Base-by-base conservation (phyloP, 208 protist genomes). In the Strigomonas galati region DNA sequence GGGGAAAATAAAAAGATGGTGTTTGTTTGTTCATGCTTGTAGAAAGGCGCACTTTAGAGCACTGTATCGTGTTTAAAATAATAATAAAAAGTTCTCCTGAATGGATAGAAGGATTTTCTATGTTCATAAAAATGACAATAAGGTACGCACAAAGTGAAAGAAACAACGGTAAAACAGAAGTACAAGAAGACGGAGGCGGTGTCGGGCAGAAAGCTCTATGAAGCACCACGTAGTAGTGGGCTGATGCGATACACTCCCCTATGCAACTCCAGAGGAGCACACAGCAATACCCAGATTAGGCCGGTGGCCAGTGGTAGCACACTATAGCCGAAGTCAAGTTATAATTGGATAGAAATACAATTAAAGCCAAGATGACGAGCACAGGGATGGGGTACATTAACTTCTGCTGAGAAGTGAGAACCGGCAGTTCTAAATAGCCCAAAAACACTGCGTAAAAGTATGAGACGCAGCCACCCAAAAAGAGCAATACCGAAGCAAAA, bases 401-500 rank as follows among this genome's bases (percentile, higher is more conserved):
- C 23, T 71, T 75, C 37, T 97, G 82, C 59, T 97, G 93, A 10
- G 85, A 80, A 31, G 72, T 70, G 2, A 98, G 69, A 48, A 89
- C 87, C 1, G 95, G 92, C n/a, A 98, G 76, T 46, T 95, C 94
- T 40, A 95, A 62, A 65, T 95, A 98, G 49, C 94, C 96, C 23
- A 95, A 63, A 75, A 97, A 98, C 0, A 92, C 79, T 64, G 88
- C 89, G 79, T 98, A 98, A 27, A 89, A 58, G 69, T 98, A 98
- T 40, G 82, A 76, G 0, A 74, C 61, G 32, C 67, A 71, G 1
- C 87, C 89, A n/a, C 87, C 59, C 4, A 81, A 37, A 54, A 82
- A 87, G 24, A 97, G 55, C 15, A 54, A 69, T 68, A 97, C 95
- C 24, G 67, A 56, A n/a, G 94, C 12, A 10, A 91, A 17, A 10